Conservation (phyloP, 176 grass and related monocot genomes). For the Panicum miliaceum region DNA sequence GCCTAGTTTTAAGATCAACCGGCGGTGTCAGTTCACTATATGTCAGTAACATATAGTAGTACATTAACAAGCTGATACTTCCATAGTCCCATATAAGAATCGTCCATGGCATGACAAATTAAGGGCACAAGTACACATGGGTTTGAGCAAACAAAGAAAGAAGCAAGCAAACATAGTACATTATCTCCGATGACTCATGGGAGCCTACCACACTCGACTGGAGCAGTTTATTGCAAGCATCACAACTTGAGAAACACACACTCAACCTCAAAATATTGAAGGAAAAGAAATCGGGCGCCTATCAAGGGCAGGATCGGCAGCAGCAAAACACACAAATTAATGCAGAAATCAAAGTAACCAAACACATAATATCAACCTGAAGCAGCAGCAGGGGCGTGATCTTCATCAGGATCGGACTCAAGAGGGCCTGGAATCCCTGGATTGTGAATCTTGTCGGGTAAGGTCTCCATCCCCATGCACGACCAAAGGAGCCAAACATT, state of each 20-base stretch:
- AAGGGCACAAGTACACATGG: neutral
- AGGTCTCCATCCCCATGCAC: neutral
- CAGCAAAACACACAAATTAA: no score
- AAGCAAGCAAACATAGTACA: neutral
- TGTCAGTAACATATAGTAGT: no score
- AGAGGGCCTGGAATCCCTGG: neutral
- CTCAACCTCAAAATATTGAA: neutral
- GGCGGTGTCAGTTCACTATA: no score
- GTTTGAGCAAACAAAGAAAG: neutral
- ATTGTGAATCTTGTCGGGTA: neutral
- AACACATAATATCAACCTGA: neutral
- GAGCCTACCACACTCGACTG: neutral
- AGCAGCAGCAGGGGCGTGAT: neutral
- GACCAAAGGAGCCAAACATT: slow-evolving; percentile 11
- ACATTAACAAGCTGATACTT: no score
- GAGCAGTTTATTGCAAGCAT: neutral
- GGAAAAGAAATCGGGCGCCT: no score
- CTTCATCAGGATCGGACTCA: neutral
- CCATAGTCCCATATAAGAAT: no score
- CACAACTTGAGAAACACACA: neutral
- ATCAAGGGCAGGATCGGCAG: no score
- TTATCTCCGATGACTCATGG: neutral
- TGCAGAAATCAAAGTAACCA: no score
- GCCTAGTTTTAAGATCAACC: no score
- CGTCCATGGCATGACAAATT: neutral